phyloP scores from a whole-genome alignment of 345 rosid species.

The Gossypium anomalum region DNA sequence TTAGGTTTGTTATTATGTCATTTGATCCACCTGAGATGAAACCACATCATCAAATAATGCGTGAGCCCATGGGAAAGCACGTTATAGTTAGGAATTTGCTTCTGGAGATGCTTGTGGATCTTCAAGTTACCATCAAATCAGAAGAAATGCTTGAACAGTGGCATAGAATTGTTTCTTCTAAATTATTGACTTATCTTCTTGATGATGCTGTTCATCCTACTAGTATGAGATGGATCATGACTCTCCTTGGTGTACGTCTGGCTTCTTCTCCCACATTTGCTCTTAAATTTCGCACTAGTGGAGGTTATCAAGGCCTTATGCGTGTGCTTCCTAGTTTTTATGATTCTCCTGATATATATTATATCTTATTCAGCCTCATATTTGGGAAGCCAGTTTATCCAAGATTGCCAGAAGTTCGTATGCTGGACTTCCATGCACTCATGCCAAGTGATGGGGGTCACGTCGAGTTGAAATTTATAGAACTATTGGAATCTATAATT shows the following conservation, averaged over 20 bases:
- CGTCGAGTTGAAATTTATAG: constrained; percentile 82
- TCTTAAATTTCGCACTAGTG: constrained; percentile 85
- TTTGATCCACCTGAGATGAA: constrained; percentile 93
- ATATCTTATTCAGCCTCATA: constrained; percentile 87
- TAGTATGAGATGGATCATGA: constrained; percentile 99
- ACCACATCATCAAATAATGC: constrained; percentile 56
- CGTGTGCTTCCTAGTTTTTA: constrained; percentile 88
- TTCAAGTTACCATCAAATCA: constrained; percentile 88
- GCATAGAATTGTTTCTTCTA: constrained; percentile 98
- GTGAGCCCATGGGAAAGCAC: constrained; percentile 96
- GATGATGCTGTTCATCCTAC: constrained; percentile 99
- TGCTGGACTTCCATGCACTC: constrained; percentile 98
- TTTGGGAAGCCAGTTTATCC: constrained; percentile 98
- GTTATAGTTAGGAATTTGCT: constrained; percentile 97
- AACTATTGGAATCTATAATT: constrained; percentile 85
- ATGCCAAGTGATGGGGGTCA: constrained; percentile 81
- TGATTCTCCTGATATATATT: constrained; percentile 98
- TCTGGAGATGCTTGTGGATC: constrained; percentile 96
- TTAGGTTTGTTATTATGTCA: constrained; percentile 94
- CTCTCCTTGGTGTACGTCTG: constrained; percentile 93
- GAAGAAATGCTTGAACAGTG: constrained; percentile 97
- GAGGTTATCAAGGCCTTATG: constrained; percentile 88
- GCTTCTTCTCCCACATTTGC: constrained; percentile 92
- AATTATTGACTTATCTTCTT: constrained; percentile 86
- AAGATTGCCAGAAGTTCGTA: constrained; percentile 94